Evolutionary conservation across 352 stramenopile species (phyloP), one percentile per base, ranked within the genome.

Genomic region (Globisporangium lucens): DNA sequence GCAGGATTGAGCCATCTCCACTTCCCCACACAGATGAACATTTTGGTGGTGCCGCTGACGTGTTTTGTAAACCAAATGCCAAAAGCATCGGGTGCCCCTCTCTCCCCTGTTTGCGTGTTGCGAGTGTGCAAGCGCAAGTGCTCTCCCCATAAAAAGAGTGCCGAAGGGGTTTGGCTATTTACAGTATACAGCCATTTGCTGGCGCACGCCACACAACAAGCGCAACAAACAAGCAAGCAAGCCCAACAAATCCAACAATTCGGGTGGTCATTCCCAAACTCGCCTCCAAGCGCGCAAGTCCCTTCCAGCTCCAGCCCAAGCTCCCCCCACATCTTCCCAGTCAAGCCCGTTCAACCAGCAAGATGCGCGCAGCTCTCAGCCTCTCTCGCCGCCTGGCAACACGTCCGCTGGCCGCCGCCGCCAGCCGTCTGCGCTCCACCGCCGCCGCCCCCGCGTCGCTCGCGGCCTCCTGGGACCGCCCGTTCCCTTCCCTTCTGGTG

Each of bases 401-500:
- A 20, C 55, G 55, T 29, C 30, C 55, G 29, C 43, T 24, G 47
- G 66, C 53, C 30, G 66, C 53, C 30, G 67, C 30, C 61, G 46
- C 6, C 58, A 41, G 52, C 17, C 47, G 57, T 68, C 65, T 65
- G 56, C 63, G 35, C 65, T 81, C 76, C 35, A 84, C 79, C 7
- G 78, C 80, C 1, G 75, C 83, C 0, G 77, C 72, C 35, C 89
- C 84, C 15, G 77, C 72, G 30, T 90, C 84, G 47, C 82, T 90
- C 53, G 51, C 82, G 22, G 80, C 84, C 2, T 89, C 80, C 0
- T 94, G 86, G 86, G 86, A 92, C 41, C 78, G 79, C 0, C 83
- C 84, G 4, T 94, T 94, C 65, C 86, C 86, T 22, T 93, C 86
- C 22, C 88, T 94, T 57, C 67, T 93, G 68, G 86, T 94, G 66